Evolutionary conservation across 2,329 filamentous ascomycete genomes (phyloP).

Genomic region (Xylariaceae sp.): DNA sequence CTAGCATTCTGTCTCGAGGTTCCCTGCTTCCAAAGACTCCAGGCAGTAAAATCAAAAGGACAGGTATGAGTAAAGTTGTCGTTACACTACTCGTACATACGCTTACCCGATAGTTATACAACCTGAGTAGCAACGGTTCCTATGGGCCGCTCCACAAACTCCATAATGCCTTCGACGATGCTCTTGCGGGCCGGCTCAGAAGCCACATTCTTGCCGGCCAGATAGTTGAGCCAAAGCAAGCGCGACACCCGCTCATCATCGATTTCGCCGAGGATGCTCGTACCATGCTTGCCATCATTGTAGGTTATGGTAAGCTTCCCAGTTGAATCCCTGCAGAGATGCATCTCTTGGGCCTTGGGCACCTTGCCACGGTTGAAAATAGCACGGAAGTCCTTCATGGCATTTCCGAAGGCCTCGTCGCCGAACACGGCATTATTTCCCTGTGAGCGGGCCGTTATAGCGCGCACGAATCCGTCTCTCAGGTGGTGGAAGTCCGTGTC

Average conservation of each 20-base stretch:
- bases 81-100: conserved; percentile 13
- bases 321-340: conserved; percentile 61
- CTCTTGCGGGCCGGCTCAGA: conserved; percentile 75
- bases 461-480: conserved; percentile 83
- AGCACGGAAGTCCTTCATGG: conserved; percentile 71
- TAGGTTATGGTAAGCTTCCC: conserved; percentile 66
- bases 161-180: conserved; percentile 82
- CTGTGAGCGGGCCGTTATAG: conserved; percentile 68
- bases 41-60: neutral
- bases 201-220: conserved; percentile 80
- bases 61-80: conserved; percentile 12
- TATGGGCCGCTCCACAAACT: conserved; percentile 80
- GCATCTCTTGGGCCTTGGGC: conserved; percentile 71
- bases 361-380: conserved; percentile 79
- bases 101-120: conserved; percentile 29
- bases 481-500: conserved; percentile 94
- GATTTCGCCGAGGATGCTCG: conserved; percentile 62
- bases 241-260: conserved; percentile 74
- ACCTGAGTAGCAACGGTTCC: conserved; percentile 83
- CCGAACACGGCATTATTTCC: conserved; percentile 49
- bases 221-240: conserved; percentile 83
- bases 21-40: too few species aligned
- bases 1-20: too few species aligned
- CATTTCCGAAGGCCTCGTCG: conserved; percentile 70
- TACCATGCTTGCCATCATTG: conserved; percentile 45